Base-by-base conservation (phyloP, 805 yeast genomes). In the Monosporozyma siamensis region DNA sequence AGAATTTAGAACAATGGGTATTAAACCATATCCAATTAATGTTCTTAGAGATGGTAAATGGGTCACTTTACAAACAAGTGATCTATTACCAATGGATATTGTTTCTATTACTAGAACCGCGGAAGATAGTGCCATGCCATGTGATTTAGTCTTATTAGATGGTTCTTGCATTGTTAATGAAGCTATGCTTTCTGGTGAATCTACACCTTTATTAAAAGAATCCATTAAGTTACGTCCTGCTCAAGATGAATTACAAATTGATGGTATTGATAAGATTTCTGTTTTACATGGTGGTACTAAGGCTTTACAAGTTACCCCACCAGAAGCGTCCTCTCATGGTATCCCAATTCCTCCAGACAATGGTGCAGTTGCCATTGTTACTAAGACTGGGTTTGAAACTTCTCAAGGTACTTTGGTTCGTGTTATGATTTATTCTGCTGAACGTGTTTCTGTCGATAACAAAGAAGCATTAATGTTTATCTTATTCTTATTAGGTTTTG, bases 111-210 rank as follows among this genome's bases (percentile, higher is more conserved):
- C 83, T 7, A 82, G 98, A 69, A 84, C 96, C 5, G 80, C 72
- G 42, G 98, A 90, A 40, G 97, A 87, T 43, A 75, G 82, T 48
- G 95, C 97, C 1, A 68, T 92, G 42, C 97, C 98, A 14, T 92
- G 98, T 69, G 98, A 92, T 64, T 66, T 92, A 65, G 65, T 92
- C 29, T 70, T 92, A 37, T 64, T 86, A 40, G 89, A 82, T 54
- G 98, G 98, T 41, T 74, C 95, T 15, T 92, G 95, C 51, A 92
- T 92, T 58, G 95, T 92, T 37, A 92, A 92, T 60, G 98, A 92
- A 71, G 98, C 98, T 20, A 92, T 92, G 98, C 78, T 92, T 44
- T 86, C 96, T 4, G 98, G 98, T 63, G 98, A 92, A 68, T 88
- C 97, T 5, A 92, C 98, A 35, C 98, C 98, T 6, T 70, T 92